phyloP scores from a whole-genome alignment of 345 rosid genomes.

The Ricinus communis region DNA sequence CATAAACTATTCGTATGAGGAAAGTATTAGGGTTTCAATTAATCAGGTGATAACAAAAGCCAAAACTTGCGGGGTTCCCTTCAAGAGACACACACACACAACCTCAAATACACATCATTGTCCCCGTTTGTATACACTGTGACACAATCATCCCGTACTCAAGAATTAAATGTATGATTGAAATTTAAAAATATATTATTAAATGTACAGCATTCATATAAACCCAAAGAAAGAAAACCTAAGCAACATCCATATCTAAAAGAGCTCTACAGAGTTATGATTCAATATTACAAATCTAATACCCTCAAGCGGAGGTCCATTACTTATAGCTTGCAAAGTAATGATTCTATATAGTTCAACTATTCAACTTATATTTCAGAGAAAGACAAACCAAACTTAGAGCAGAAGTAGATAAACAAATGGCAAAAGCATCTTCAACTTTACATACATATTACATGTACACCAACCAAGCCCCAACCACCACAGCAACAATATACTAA shows the following conservation, averaged over 20 bases:
- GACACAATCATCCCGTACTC: background rate
- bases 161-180: background rate
- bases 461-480: background rate
- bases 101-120: background rate
- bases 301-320: background rate
- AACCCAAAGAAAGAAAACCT: background rate
- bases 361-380: background rate
- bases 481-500: too few species aligned
- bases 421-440: background rate
- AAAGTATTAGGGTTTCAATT: background rate
- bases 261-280: too few species aligned
- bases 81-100: background rate
- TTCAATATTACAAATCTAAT: background rate
- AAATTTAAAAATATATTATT: too few species aligned
- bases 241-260: background rate
- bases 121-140: background rate
- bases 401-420: conserved; percentile 2
- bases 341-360: background rate
- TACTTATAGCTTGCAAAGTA: background rate
- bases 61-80: background rate
- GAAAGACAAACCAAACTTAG: background rate
- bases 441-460: background rate
- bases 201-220: background rate
- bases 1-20: background rate
- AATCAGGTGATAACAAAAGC: background rate